A percentile compares a stretch with the other conserved stretches of the same genome.
phyloP scores from a whole-genome alignment of 225 moss, liverwort and hornwort genomes.

The Sphagnum contortum region DNA sequence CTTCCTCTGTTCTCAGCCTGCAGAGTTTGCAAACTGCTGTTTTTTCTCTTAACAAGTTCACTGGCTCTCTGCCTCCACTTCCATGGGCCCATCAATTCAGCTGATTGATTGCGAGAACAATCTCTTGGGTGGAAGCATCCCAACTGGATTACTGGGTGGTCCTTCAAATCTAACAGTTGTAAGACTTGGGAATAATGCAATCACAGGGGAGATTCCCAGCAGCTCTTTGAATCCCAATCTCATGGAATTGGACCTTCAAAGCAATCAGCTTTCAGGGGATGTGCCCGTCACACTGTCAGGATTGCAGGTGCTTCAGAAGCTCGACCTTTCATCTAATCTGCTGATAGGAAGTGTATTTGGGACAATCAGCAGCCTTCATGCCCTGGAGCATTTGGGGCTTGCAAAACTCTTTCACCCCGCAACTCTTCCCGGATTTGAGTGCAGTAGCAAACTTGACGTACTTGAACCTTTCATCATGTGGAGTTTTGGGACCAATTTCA shows the following conservation, averaged over 20 bases:
- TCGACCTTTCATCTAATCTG: constrained; percentile 38
- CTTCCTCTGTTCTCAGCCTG: constrained; percentile 15
- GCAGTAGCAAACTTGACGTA: constrained; percentile 13
- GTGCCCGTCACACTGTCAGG: constrained; percentile 15
- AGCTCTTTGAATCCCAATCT: constrained; percentile 6
- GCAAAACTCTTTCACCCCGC: constrained; percentile 22
- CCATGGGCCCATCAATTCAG: constrained; percentile 12
- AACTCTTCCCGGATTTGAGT: constrained; percentile 14
- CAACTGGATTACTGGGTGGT: constrained; percentile 8
- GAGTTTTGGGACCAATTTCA: constrained; percentile 33
- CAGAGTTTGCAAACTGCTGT: constrained; percentile 12
- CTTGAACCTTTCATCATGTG: constrained; percentile 43
- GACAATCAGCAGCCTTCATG: constrained; percentile 8
- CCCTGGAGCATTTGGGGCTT: constrained; percentile 28
- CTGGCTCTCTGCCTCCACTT: constrained; percentile 22
- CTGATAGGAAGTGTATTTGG: constrained; percentile 24
- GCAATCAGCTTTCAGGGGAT: constrained; percentile 25
- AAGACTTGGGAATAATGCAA: constrained; percentile 23
- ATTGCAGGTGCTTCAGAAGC: constrained; percentile 18
- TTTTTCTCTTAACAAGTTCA: constrained; percentile 23
- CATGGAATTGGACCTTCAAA: constrained; percentile 26
- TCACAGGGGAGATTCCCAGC: constrained; percentile 28
- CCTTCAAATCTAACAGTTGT: constrained; percentile 16
- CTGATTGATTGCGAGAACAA: constrained; percentile 36
- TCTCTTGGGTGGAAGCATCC: constrained; percentile 19